Percentiles rank a stretch among this genome's conserved stretches.
Evolutionary conservation across 139 green algal species (phyloP).

Genomic region (Dunaliella primolecta): DNA sequence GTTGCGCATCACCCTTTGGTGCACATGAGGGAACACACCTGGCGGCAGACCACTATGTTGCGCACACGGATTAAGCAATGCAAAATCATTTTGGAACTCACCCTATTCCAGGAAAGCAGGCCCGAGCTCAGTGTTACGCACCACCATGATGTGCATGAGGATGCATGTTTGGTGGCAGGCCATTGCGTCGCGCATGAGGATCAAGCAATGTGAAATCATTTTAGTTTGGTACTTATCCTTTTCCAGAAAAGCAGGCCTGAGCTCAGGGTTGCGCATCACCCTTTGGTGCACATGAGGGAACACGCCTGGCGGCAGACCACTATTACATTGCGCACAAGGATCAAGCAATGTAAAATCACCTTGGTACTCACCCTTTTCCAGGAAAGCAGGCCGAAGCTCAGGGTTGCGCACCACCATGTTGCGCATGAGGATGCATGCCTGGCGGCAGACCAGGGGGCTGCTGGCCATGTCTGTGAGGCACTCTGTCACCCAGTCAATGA

Average conservation of each 20-base stretch:
- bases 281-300: conserved; percentile 79
- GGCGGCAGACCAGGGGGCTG: conserved; percentile 35
- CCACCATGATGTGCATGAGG: conserved; percentile 73
- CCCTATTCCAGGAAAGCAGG: conserved; percentile 54
- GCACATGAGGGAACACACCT: conserved; percentile 72
- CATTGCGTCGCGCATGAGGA: not conserved
- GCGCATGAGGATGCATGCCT: conserved; percentile 74
- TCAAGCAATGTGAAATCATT: too few species aligned
- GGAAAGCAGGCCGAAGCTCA: conserved; percentile 57
- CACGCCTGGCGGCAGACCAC: conserved; percentile 59
- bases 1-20: conserved; percentile 74
- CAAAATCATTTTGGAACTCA: too few species aligned
- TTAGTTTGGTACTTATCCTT: too few species aligned
- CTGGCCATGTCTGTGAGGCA: conserved; percentile 15
- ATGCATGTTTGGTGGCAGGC: conserved; percentile 69
- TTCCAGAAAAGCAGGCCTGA: conserved; percentile 54
- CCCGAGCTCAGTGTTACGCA: conserved; percentile 63
- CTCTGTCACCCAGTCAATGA: conserved; percentile 32
- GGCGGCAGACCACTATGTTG: conserved; percentile 48
- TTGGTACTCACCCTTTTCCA: conserved; percentile 49
- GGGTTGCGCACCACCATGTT: conserved; percentile 76
- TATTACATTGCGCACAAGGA: too few species aligned
- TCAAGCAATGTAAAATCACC: too few species aligned
- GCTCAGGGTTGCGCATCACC: conserved; percentile 63
- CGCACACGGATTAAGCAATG: too few species aligned